Evolutionary conservation across 495 filamentous ascomycete species (phyloP).

Genomic region (Annulohypoxylon bovei): DNA sequence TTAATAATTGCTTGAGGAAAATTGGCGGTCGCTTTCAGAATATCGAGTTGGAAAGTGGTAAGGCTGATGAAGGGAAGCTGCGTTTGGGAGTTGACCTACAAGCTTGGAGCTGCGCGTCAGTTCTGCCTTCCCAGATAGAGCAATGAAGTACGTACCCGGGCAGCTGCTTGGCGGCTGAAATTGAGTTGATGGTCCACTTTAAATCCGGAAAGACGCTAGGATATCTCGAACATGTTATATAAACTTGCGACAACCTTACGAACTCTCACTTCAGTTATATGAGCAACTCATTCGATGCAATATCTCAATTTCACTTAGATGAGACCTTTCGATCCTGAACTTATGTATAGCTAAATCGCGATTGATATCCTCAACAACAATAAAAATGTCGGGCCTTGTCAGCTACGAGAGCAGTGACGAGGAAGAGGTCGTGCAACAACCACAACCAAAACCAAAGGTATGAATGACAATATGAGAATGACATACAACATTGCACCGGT

Average conservation of each 20-base stretch:
- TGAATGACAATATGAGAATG: conserved; percentile 43
- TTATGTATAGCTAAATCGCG: not conserved
- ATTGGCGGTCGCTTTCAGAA: conserved; percentile 5
- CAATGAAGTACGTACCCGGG: conserved; percentile 14
- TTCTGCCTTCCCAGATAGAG: conserved; percentile 40
- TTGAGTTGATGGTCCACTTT: not conserved
- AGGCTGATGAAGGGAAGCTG: conserved; percentile 28
- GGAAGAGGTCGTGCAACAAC: conserved; percentile 57
- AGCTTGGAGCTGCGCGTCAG: conserved; percentile 48
- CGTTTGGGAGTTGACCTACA: conserved; percentile 26
- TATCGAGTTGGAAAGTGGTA: conserved; percentile 5
- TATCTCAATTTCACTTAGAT: not conserved
- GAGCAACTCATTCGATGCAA: not conserved
- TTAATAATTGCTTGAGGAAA: not conserved
- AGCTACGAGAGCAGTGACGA: conserved; percentile 83
- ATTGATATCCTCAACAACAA: not conserved
- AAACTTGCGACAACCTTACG: not conserved
- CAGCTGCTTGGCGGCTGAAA: conserved; percentile 12
- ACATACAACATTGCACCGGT: conserved; percentile 22
- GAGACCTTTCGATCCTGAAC: not conserved
- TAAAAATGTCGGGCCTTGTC: conserved; percentile 71
- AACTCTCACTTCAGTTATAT: conserved; percentile 1
- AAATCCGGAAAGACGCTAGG: not conserved
- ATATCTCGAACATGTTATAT: not conserved
- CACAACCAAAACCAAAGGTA: conserved; percentile 45